A percentile compares a stretch with the other conserved stretches of the same genome.
These are phyloP conservation scores for Tuber brumale DNA, from an alignment of 495 filamentous ascomycete species.

Conservation along the genomic window DNA sequence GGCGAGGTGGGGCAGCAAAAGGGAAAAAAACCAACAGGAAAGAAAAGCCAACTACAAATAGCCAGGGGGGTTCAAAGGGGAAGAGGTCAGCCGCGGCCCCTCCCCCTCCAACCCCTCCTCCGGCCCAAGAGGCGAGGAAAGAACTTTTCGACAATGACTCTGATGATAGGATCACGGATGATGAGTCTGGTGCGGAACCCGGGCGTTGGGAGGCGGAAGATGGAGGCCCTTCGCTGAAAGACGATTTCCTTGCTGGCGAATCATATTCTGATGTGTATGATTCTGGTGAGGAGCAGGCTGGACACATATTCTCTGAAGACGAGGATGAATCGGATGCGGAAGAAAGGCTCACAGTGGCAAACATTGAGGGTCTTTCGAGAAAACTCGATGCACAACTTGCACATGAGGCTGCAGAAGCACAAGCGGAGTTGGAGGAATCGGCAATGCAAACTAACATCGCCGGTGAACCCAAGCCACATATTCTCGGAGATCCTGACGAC, in stretches of 20 bases:
- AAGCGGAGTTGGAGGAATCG: constrained; percentile 74
- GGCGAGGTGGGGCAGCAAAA: constrained; percentile 43
- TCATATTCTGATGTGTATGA: constrained; percentile 63
- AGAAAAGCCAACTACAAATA: constrained; percentile 36
- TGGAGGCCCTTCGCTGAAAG: constrained; percentile 43
- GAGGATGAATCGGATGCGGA: constrained; percentile 84
- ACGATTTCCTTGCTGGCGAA: constrained; percentile 54
- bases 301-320: constrained; percentile 86
- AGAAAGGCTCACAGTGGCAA: constrained; percentile 88
- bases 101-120: constrained; percentile 43
- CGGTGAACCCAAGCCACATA: constrained; percentile 60
- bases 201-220: constrained; percentile 50
- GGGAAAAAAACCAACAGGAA: constrained; percentile 26
- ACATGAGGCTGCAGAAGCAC: constrained; percentile 66
- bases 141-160: constrained; percentile 41
- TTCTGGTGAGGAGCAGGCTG: constrained; percentile 57
- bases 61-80: constrained; percentile 39
- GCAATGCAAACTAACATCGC: constrained; percentile 92
- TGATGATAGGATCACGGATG: constrained; percentile 48
- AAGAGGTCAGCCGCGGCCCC: constrained; percentile 44
- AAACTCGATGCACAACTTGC: constrained; percentile 67
- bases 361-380: constrained; percentile 83
- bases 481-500: constrained; percentile 56
- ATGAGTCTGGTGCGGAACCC: constrained; percentile 55
- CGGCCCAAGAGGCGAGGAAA: constrained; percentile 30